A percentile compares a stretch with the other conserved stretches of the same genome.
Conservation (phyloP, 2,329 filamentous ascomycete species). For the Fusarium incarnatum region DNA sequence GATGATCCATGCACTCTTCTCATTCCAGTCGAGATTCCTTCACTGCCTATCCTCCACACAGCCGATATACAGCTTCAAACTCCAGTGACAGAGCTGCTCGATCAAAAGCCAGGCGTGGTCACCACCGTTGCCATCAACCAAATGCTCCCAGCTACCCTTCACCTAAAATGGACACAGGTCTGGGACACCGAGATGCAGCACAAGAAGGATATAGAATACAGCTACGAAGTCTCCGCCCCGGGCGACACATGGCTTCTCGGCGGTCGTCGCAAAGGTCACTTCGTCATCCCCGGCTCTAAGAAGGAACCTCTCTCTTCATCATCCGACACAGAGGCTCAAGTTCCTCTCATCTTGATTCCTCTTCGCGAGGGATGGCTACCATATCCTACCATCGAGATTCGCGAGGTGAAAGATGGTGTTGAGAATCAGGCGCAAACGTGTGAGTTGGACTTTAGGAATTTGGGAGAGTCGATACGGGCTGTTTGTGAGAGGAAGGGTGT, state of each 20-base stretch:
- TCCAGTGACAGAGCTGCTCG: constrained; percentile 49
- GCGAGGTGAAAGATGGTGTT: constrained; percentile 62
- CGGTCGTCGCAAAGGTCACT: constrained; percentile 82
- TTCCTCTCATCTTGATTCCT: constrained; percentile 83
- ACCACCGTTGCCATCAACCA: constrained; percentile 70
- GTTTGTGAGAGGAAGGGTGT: constrained; percentile 77
- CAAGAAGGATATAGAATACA: constrained; percentile 74
- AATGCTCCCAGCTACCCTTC: constrained; percentile 71
- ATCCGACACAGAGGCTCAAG: constrained; percentile 64
- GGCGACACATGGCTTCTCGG: constrained; percentile 86
- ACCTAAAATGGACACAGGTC: constrained; percentile 70
- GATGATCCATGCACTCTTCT: constrained; percentile 72
- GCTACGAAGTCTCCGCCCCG: constrained; percentile 82
- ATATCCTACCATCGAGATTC: constrained; percentile 82
- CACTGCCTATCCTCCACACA: constrained; percentile 84
- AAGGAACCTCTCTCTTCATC: constrained; percentile 58
- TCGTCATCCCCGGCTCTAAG: constrained; percentile 65
- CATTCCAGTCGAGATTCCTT: constrained; percentile 91
- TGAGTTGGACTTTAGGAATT: constrained; percentile 84
- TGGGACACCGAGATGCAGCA: constrained; percentile 65
- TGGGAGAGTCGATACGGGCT: constrained; percentile 81
- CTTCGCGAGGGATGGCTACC: constrained; percentile 82
- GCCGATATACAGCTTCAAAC: constrained; percentile 71
- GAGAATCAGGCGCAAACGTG: constrained; percentile 58
- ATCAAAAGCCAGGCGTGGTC: constrained; percentile 49